Evolutionary conservation across 768 basidiomycete genomes (phyloP), one percentile per base, ranked within the genome.

Genomic region (Suillus decipiens): DNA sequence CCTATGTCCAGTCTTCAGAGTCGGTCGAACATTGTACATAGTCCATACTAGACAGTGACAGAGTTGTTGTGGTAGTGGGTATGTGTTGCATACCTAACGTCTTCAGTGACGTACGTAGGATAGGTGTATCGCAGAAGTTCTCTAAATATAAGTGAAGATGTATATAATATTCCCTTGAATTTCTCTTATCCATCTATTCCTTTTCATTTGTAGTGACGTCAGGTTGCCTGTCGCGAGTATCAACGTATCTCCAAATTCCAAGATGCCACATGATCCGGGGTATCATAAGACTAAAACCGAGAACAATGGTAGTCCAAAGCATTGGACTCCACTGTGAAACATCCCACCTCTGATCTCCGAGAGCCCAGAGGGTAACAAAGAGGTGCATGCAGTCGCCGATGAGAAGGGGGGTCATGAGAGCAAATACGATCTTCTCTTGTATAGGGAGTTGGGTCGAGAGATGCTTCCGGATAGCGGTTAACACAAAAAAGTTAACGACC

Each of bases 231-330:
- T 92, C 90, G 64, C 90, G 81, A 33, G 75, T 75, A 69, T 92
- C 84, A 14, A 87, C 84, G 72, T 91, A 92, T 55, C 91, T 82
- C 62, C 88, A 89, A 60, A 92, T 78, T 10, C 91, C 91, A 56
- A 90, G 67, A 71, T 89, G 86, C 91, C 91, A 93, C 65, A 85
- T 81, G 22, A 89, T 70, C 31, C 91, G 82, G 12, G 91, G 90
- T 54, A 92, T 73, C 81, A 92, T 77, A 57, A 93, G 72, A 15
- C 82, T 83, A 41, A 90, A 66, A 0, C 90, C 90, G 14, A 89
- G 70, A 17, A 86, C 54, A 19, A 91, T 70, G 0, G 89, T 92
- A 6, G 82, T 77, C 86, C 88, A 89, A 22, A 91, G 72, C 84
- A 89, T 87, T 0, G 86, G 83, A 65, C 79, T 85, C 90, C 90